Evolutionary conservation across 192 early-diverging fungal species (phyloP), one percentile per base, ranked within the genome.

Genomic region (Coemansia erecta): DNA sequence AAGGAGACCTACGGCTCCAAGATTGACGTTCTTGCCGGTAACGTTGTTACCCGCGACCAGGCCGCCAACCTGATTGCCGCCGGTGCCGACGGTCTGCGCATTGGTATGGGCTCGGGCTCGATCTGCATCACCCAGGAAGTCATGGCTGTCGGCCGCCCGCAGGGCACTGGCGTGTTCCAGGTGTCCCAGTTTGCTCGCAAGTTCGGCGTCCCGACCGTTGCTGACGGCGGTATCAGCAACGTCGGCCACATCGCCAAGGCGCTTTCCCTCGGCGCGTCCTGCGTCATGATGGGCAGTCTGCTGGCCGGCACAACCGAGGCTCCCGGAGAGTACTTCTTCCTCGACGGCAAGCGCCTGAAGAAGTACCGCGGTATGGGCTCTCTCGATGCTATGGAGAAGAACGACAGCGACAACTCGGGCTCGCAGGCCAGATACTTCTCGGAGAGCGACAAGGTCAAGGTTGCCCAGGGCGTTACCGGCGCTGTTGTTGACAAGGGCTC

Each of bases 301-400:
- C 83, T 98, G 55, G 97, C 97, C 33, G 97, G 97, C 26, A 95
- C 94, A 17, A 83, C 88, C 45, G 97, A 98, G 77, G 88, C 93
- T 21, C 97, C 97, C 33, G 97, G 97, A 46, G 94, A 95, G 58
- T 98, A 95, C 89, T 98, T 94, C 69, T 98, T 94, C 87, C 87
- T 93, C 68, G 93, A 98, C 43, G 97, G 97, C 57, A 87, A 96
- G 82, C 88, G 94, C 43, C 76, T 98, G 65, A 98, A 98, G 82
- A 92, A 92, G 82, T 98, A 98, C 87, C 94, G 97, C 61, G 97
- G 97, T 56, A 98, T 98, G 97, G 97, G 97, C 11, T 92, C 92
- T 12, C 82, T 98, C 37, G 97, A 98, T 71, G 97, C 97, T 37
- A 98, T 98, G 97, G 81, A 83, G 54, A 81, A 76, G 60, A 81